Evolutionary conservation across 306 rosid genomes (phyloP).

Genomic region (Ormosia emarginata): DNA sequence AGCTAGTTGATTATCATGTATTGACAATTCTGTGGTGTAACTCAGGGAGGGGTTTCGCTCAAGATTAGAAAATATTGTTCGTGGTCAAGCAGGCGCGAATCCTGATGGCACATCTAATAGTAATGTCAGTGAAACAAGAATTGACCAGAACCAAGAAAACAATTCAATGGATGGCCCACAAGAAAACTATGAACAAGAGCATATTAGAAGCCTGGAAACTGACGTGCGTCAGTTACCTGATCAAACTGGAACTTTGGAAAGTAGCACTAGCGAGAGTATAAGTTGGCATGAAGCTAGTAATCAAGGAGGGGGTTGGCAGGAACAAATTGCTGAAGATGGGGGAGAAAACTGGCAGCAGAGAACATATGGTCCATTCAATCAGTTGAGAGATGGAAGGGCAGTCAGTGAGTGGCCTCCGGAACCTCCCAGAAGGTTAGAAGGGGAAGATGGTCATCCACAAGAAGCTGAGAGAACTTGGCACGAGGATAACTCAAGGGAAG

Average conservation of each 20-base stretch:
- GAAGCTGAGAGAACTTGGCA: conserved; percentile 70
- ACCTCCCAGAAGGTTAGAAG: conserved; percentile 48
- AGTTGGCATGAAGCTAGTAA: conserved; percentile 68
- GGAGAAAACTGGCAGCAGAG: conserved; percentile 70
- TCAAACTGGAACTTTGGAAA: conserved; percentile 52
- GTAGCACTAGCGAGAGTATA: conserved; percentile 43
- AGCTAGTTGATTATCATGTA: conserved; percentile 17
- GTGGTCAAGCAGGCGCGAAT: conserved; percentile 70
- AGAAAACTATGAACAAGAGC: conserved; percentile 58
- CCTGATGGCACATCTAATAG: conserved; percentile 59
- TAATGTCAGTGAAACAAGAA: conserved; percentile 58
- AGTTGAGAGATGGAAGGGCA: conserved; percentile 61
- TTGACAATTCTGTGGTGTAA: conserved; percentile 25
- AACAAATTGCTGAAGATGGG: conserved; percentile 57
- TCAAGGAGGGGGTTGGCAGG: conserved; percentile 65
- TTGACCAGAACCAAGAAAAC: conserved; percentile 48
- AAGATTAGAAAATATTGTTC: conserved; percentile 88
- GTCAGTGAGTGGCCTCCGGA: conserved; percentile 64
- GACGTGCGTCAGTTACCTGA: conserved; percentile 49
- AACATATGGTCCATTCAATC: conserved; percentile 51
- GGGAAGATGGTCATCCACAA: conserved; percentile 55
- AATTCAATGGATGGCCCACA: conserved; percentile 43
- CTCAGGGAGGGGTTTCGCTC: conserved; percentile 91
- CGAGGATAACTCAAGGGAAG: conserved; percentile 57
- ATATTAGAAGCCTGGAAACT: conserved; percentile 48